Percentiles rank a stretch among this genome's conserved stretches.
These are phyloP conservation scores for Quercus mongolica DNA, from an alignment of 306 rosid genomes.

Conservation along the genomic window DNA sequence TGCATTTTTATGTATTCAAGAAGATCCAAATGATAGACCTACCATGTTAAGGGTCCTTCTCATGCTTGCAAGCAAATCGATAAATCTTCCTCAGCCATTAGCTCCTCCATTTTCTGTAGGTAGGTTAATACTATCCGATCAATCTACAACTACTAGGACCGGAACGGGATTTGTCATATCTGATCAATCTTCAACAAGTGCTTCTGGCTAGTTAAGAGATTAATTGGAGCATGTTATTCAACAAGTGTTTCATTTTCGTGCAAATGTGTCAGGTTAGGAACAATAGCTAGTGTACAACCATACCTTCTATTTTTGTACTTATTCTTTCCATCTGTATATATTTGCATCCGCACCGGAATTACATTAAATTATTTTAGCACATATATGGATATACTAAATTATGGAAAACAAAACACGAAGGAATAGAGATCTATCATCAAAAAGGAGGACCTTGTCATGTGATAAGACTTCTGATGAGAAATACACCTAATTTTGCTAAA, in stretches of 20 bases:
- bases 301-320: background rate
- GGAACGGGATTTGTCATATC: background rate
- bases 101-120: conserved; percentile 7
- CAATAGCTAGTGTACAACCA: background rate
- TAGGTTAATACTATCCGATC: background rate
- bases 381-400: background rate
- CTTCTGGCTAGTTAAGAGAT: background rate
- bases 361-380: background rate
- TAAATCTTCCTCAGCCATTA: conserved; percentile 10
- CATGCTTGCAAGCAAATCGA: conserved; percentile 15
- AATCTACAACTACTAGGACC: background rate
- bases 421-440: no score
- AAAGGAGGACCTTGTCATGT: background rate
- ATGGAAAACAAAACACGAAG: no score
- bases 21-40: background rate
- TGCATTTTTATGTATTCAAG: conserved; percentile 1
- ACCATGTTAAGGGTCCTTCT: conserved; percentile 9
- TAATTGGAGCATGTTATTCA: background rate
- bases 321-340: background rate
- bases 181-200: background rate
- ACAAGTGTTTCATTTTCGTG: background rate
- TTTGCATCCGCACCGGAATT: background rate
- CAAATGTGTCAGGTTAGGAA: background rate
- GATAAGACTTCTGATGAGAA: background rate
- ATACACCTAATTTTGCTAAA: background rate